Conservation (phyloP, 176 grass and related monocot species). For the Zea luxurians region DNA sequence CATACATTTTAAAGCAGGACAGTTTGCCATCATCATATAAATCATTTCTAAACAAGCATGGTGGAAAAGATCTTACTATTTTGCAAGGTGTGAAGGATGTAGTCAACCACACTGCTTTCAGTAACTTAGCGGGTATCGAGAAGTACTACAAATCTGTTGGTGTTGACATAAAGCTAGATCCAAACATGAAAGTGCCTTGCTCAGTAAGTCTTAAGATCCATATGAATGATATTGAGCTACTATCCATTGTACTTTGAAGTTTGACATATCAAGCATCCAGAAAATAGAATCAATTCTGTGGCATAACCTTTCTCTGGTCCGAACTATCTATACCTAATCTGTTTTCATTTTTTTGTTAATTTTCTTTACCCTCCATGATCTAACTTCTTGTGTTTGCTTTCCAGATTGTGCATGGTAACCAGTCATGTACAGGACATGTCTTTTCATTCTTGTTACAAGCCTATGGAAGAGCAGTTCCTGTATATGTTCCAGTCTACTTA, state of each 20-base stretch:
- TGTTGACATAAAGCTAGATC: constrained; percentile 81
- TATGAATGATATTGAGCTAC: constrained; percentile 15
- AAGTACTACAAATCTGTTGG: constrained; percentile 83
- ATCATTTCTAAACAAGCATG: constrained; percentile 89
- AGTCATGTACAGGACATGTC: constrained; percentile 79
- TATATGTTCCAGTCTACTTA: constrained; percentile 92
- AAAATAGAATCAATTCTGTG: neutral
- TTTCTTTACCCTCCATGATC: constrained; percentile 1
- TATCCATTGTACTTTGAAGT: constrained; percentile 4
- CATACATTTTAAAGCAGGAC: constrained; percentile 86
- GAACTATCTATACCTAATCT: constrained; percentile 25
- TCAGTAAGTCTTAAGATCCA: constrained; percentile 59
- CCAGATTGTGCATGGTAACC: constrained; percentile 90
- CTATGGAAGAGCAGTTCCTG: constrained; percentile 90
- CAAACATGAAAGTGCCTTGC: constrained; percentile 89
- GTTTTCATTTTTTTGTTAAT: constrained; percentile 16
- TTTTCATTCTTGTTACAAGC: constrained; percentile 86
- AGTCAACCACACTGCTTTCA: constrained; percentile 61
- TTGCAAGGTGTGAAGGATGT: constrained; percentile 85
- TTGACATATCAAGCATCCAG: constrained; percentile 24
- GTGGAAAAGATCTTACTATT: constrained; percentile 79
- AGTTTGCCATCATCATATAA: constrained; percentile 90
- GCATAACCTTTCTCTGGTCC: constrained; percentile 12
- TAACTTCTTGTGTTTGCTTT: constrained; percentile 40
- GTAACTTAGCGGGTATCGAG: constrained; percentile 69